Evolutionary conservation across 2,329 filamentous ascomycete species (phyloP), one percentile per base, ranked within the genome.

Genomic region (Cladosporium sp.): DNA sequence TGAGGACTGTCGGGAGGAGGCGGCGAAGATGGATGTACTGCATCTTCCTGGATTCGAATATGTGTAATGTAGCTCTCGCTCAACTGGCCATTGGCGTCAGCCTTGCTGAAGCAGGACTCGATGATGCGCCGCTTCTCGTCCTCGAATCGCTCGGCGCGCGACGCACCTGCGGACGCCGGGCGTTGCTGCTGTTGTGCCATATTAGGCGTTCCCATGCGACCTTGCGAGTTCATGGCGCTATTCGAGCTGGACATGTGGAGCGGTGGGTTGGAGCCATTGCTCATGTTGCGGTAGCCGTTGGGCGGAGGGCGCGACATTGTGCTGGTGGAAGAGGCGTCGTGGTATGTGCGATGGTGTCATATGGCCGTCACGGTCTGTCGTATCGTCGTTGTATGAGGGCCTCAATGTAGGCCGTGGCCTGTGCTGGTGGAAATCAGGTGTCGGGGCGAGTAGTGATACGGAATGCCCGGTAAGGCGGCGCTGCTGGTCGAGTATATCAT

Each of bases 1-100:
- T 86, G 77, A 8, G 82, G 79, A n/a, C 88, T 85, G 64, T 88
- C 86, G 2, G 90, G 90, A 3, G 94, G 92, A 55, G 94, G 88
- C 36, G 94, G 94, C 38, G 83, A 82, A 20, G 92, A 92, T 15
- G 93, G 92, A 74, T 92, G 87, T 40, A 84, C 82, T 59, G 87
- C 86, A 80, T 90, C 96, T 78, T 99, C 94, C 65, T 85, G 86
- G 69, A 99, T 92, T 69, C 88, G 85, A 68, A 97, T 92, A 73
- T 99, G 94, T 20, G 94, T 99, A 69, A 99, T 99, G 78, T 99
- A 99, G 36, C 92, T 97, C 78, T 99, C 94, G 66, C 87, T 80
- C 66, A 90, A 81, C 61, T 90, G 88, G 65, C 92, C 92, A 76
- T 96, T 90, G 42, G 85, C 82, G 72, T 97, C 94, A 69, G 87